These are phyloP conservation scores for Penicillium sp. DNA, from an alignment of 2,329 filamentous ascomycete genomes.

Conservation along the genomic window DNA sequence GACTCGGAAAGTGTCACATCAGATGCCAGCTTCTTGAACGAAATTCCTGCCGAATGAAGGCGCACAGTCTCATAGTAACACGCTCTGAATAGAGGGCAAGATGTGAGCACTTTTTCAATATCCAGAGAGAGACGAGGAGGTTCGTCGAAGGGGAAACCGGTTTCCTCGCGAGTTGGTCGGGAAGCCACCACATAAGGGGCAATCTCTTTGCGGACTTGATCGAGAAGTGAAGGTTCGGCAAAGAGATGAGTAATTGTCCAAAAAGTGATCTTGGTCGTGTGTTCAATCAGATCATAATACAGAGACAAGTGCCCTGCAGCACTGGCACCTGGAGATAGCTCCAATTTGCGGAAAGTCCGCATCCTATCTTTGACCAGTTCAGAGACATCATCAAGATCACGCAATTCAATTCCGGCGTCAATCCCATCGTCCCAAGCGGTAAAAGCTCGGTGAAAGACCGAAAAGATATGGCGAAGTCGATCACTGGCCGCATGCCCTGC, in stretches of 20 bases:
- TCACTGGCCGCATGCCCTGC: constrained; percentile 49
- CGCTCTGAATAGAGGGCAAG: constrained; percentile 48
- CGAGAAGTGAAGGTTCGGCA: constrained; percentile 40
- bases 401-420: constrained; percentile 45
- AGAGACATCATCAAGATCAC: constrained; percentile 51
- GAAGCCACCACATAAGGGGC: constrained; percentile 41
- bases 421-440: constrained; percentile 43
- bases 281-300: constrained; percentile 56
- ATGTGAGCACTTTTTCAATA: constrained; percentile 40
- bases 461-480: constrained; percentile 41
- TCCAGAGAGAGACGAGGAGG: constrained; percentile 45
- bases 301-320: constrained; percentile 48
- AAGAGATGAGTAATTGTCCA: constrained; percentile 52
- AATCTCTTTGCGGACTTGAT: constrained; percentile 48
- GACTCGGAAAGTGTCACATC: constrained; percentile 43
- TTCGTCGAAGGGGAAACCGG: constrained; percentile 44
- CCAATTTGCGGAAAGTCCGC: constrained; percentile 39
- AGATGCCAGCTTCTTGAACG: constrained; percentile 41
- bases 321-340: constrained; percentile 38
- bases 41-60: constrained; percentile 43
- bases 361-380: constrained; percentile 45
- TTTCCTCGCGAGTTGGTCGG: constrained; percentile 37
- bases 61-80: constrained; percentile 49
- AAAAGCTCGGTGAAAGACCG: constrained; percentile 45
- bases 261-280: constrained; percentile 52